Percentiles rank a stretch among this genome's conserved stretches.
These are phyloP conservation scores for Metarhizium album DNA, from an alignment of 2,329 filamentous ascomycete genomes.

Conservation along the genomic window DNA sequence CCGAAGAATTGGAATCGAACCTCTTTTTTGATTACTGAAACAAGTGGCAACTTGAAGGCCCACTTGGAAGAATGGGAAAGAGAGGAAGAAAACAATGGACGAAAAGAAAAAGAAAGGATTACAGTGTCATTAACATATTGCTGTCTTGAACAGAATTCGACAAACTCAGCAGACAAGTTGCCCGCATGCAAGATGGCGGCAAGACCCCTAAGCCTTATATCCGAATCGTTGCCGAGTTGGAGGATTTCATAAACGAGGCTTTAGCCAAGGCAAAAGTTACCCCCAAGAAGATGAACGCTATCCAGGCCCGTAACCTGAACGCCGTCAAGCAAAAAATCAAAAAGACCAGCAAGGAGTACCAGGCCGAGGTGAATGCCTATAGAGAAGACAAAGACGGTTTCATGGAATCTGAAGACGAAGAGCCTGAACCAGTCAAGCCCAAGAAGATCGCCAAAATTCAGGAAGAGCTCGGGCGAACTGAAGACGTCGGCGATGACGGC, in stretches of 20 bases:
- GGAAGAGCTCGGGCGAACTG: slow-evolving; percentile 34
- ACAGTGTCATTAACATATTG: slow-evolving; percentile 7
- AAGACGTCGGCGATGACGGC: slow-evolving; percentile 66
- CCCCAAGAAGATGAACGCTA: slow-evolving; percentile 97
- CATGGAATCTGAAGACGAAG: slow-evolving; percentile 76
- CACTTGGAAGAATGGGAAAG: no score
- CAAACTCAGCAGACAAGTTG: slow-evolving; percentile 79
- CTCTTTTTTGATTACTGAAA: neutral
- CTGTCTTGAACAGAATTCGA: slow-evolving; percentile 60
- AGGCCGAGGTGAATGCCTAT: slow-evolving; percentile 78
- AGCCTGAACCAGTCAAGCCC: slow-evolving; percentile 44
- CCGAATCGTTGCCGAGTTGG: slow-evolving; percentile 84
- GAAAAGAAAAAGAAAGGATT: neutral
- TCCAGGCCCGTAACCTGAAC: slow-evolving; percentile 86
- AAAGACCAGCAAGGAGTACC: slow-evolving; percentile 96
- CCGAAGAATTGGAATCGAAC: neutral
- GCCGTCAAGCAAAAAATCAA: slow-evolving; percentile 96
- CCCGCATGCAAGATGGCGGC: slow-evolving; percentile 66
- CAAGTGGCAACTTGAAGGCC: no score
- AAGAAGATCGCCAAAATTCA: slow-evolving; percentile 27
- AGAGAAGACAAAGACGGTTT: slow-evolving; percentile 74
- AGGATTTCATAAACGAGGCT: slow-evolving; percentile 89
- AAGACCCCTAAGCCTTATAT: slow-evolving; percentile 86
- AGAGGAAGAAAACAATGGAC: no score
- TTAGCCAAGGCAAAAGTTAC: slow-evolving; percentile 92